Conservation (phyloP, 495 filamentous ascomycete species). For the Neurospora africana region DNA sequence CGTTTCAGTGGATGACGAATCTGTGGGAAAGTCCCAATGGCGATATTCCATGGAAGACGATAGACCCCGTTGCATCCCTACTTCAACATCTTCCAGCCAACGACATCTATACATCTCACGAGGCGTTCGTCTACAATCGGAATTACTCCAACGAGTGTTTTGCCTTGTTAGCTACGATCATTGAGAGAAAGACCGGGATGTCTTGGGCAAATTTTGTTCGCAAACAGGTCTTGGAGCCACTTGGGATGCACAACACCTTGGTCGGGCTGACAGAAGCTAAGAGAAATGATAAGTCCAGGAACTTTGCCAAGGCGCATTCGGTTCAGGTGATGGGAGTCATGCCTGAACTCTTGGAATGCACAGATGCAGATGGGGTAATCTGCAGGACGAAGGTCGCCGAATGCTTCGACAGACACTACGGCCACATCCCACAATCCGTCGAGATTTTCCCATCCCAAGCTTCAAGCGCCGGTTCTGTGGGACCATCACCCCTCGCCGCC, state of each 20-base stretch:
- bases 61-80: neutral
- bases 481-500: neutral
- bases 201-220: constrained; percentile 3
- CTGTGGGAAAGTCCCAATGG: constrained; percentile 15
- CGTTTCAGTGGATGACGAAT: constrained; percentile 7
- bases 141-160: constrained; percentile 17
- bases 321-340: neutral
- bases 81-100: constrained; percentile 1
- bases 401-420: neutral
- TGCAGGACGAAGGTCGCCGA: neutral
- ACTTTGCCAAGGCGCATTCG: constrained; percentile 2
- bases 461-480: neutral
- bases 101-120: neutral
- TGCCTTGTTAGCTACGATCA: constrained; percentile 2
- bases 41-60: constrained; percentile 3
- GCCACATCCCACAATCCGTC: neutral
- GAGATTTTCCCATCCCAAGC: constrained; percentile 2
- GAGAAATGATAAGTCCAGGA: neutral
- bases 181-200: constrained; percentile 2
- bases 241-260: constrained; percentile 6
- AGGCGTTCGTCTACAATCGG: constrained; percentile 1
- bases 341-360: neutral
- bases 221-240: constrained; percentile 3
- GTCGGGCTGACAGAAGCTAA: neutral
- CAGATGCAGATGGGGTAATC: neutral